Conservation (phyloP, 352 stramenopile genomes). For the Globisporangium rhizosaccharum region DNA sequence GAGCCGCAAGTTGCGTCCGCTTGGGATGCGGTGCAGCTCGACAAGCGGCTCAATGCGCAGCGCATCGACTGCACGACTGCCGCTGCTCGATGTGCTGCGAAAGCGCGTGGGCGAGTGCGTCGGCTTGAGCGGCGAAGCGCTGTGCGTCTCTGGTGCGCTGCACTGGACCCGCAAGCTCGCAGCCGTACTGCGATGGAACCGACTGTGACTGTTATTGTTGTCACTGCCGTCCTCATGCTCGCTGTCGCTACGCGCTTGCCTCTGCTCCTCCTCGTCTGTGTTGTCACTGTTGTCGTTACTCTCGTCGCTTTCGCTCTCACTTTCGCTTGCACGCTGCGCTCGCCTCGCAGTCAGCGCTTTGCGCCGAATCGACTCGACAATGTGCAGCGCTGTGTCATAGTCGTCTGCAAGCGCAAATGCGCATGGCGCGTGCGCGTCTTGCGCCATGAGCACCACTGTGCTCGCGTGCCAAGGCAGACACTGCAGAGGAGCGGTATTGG, state of each 20-base stretch:
- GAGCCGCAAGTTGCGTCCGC: conserved; percentile 42
- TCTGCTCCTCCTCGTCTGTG: background rate
- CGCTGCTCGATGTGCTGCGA: background rate
- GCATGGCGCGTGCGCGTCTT: background rate
- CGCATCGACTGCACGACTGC: background rate
- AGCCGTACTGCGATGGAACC: background rate
- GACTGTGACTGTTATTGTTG: background rate
- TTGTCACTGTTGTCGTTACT: background rate
- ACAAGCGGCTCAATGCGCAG: conserved; percentile 16
- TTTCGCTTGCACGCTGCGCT: background rate
- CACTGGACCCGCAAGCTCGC: background rate
- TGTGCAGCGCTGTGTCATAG: conserved; percentile 16
- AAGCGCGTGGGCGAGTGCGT: background rate
- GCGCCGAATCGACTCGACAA: conserved; percentile 15
- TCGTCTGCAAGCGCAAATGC: conserved; percentile 1
- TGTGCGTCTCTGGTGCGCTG: background rate
- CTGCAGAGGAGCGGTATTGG: background rate
- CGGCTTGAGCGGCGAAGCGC: background rate
- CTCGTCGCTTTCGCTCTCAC: background rate
- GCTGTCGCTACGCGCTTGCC: background rate
- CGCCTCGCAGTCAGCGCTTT: conserved; percentile 9
- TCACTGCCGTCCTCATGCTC: background rate
- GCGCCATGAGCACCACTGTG: conserved; percentile 5
- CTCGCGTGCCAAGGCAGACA: background rate
- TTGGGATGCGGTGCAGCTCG: conserved; percentile 46